These are phyloP conservation scores for Xylaria grammica DNA, from an alignment of 495 filamentous ascomycete species.

Conservation along the genomic window DNA sequence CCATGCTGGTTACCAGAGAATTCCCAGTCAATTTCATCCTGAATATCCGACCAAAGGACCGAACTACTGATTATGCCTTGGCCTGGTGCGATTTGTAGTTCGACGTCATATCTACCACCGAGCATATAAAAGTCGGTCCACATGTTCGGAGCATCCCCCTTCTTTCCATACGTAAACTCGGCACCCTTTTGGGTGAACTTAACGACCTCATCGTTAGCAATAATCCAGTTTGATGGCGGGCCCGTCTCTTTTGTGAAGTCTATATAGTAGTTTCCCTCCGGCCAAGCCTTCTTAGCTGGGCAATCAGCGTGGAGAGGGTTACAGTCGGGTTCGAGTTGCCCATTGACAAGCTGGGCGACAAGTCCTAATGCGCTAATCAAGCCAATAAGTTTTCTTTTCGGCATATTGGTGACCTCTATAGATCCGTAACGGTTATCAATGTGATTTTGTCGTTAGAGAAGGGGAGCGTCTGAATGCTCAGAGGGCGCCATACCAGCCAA, in stretches of 20 bases:
- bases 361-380: constrained; percentile 33
- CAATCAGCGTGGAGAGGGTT: constrained; percentile 35
- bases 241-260: constrained; percentile 38
- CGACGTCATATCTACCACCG: constrained; percentile 75
- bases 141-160: constrained; percentile 79
- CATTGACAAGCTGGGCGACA: constrained; percentile 29
- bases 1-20: constrained; percentile 69
- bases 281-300: constrained; percentile 33
- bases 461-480: neutral
- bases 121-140: constrained; percentile 73
- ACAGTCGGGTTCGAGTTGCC: constrained; percentile 37
- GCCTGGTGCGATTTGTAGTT: constrained; percentile 72
- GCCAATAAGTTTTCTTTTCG: constrained; percentile 32
- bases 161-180: constrained; percentile 73
- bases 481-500: constrained; percentile 21
- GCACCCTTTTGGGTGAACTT: constrained; percentile 64
- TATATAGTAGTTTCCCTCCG: constrained; percentile 33
- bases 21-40: constrained; percentile 96
- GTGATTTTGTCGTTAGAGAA: constrained; percentile 22
- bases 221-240: constrained; percentile 28
- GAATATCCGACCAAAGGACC: constrained; percentile 84
- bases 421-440: constrained; percentile 26
- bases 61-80: constrained; percentile 79
- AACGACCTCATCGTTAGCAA: constrained; percentile 39
- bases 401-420: constrained; percentile 27